These are phyloP conservation scores for Lathyrus aphaca DNA, from an alignment of 306 rosid genomes.

Conservation along the genomic window DNA sequence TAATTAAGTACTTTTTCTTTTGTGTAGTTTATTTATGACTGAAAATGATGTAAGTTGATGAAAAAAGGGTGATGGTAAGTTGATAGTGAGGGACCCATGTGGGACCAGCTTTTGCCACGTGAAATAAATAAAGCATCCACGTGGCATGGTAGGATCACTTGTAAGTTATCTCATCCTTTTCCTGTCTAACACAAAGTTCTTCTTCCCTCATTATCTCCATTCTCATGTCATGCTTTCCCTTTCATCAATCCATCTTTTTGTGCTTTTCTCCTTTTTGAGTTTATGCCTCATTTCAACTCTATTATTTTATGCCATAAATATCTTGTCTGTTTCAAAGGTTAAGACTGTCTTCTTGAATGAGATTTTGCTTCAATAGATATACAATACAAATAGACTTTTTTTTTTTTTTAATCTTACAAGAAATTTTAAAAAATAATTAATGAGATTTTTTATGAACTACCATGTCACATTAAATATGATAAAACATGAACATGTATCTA, in stretches of 20 bases:
- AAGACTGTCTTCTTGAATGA: too few species aligned
- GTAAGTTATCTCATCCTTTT: constrained; percentile 52
- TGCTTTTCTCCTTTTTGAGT: constrained; percentile 64
- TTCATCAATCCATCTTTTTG: constrained; percentile 68
- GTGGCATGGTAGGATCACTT: constrained; percentile 61
- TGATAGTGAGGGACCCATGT: constrained; percentile 48
- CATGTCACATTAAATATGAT: too few species aligned
- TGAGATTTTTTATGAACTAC: too few species aligned
- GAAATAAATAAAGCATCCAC: constrained; percentile 54
- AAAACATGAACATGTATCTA: too few species aligned
- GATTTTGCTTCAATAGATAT: too few species aligned
- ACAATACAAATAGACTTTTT: too few species aligned
- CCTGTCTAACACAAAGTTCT: constrained; percentile 12
- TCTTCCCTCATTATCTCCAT: background rate
- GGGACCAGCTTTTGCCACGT: constrained; percentile 78
- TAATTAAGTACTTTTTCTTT: background rate
- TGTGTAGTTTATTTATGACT: background rate
- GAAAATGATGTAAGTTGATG: too few species aligned
- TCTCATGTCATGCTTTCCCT: constrained; percentile 47
- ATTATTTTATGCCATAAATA: background rate
- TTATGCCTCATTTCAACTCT: constrained; percentile 43
- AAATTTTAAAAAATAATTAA: too few species aligned
- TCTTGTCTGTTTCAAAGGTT: background rate
- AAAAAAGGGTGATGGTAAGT: too few species aligned
- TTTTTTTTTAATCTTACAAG: too few species aligned